A percentile compares a stretch with the other conserved stretches of the same genome.
Evolutionary conservation across 192 early-diverging fungal species (phyloP).

Genomic region (Phycomyces blakesleeanus): DNA sequence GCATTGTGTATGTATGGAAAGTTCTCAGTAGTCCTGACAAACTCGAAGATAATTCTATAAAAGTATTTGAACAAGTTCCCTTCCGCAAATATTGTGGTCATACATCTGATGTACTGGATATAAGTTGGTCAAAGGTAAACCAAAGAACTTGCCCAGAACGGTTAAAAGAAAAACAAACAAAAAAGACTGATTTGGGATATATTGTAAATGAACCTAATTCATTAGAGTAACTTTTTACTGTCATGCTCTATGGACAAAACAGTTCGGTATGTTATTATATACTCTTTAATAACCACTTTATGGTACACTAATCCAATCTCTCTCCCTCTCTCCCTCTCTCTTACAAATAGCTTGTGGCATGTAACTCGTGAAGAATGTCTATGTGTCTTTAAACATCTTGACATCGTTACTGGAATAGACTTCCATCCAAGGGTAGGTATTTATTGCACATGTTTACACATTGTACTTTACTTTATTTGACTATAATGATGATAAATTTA

Average conservation of each 20-base stretch:
- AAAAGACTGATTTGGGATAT: too few relatives aligned
- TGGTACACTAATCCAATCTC: not conserved
- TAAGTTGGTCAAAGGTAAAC: conserved; percentile 69
- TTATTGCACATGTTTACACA: not conserved
- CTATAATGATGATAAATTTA: too few relatives aligned
- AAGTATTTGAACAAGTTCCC: conserved; percentile 63
- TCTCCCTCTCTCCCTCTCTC: too few relatives aligned
- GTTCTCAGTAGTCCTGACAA: conserved; percentile 20
- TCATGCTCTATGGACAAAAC: conserved; percentile 81
- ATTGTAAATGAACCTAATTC: not conserved
- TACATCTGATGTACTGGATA: conserved; percentile 62
- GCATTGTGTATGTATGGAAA: conserved; percentile 65
- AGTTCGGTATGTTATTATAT: conserved; percentile 45
- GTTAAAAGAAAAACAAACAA: not conserved
- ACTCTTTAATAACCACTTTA: not conserved
- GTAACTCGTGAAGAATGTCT: conserved; percentile 66
- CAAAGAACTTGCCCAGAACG: too few relatives aligned
- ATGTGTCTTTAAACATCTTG: conserved; percentile 74
- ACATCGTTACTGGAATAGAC: conserved; percentile 71
- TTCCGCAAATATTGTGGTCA: conserved; percentile 75
- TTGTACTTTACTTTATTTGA: not conserved
- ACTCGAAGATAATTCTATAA: conserved; percentile 15
- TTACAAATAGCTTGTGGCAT: conserved; percentile 68
- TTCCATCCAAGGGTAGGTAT: conserved; percentile 66
- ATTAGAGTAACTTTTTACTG: conserved; percentile 69